A percentile compares a stretch with the other conserved stretches of the same genome.
These are phyloP conservation scores for Plasmodium adleri DNA, from an alignment of 169 alveolate genomes.

Conservation along the genomic window DNA sequence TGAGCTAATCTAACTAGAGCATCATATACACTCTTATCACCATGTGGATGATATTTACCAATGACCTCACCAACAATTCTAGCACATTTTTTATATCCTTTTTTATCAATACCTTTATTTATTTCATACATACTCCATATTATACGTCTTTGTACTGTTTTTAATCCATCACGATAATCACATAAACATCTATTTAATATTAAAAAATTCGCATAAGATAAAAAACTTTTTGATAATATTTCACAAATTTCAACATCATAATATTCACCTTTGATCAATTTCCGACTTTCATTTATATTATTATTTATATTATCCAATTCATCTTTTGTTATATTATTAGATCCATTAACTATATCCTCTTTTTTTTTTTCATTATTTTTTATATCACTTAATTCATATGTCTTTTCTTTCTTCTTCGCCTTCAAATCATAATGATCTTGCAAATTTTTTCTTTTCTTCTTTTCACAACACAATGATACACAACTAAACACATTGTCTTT, in stretches of 20 bases:
- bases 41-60: conserved; percentile 91
- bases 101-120: conserved; percentile 47
- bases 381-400: conserved; percentile 1
- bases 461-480: not conserved
- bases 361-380: not conserved
- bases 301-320: conserved; percentile 12
- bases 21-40: conserved; percentile 90
- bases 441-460: not conserved
- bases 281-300: conserved; percentile 4
- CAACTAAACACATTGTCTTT: too few relatives aligned
- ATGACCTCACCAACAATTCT: conserved; percentile 91
- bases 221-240: conserved; percentile 78
- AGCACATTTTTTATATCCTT: conserved; percentile 87
- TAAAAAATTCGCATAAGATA: conserved; percentile 87
- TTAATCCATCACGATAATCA: conserved; percentile 90
- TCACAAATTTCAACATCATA: conserved; percentile 76
- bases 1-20: conserved; percentile 89
- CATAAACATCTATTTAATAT: conserved; percentile 89
- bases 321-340: conserved; percentile 1
- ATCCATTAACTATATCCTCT: not conserved
- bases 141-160: conserved; percentile 89
- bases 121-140: conserved; percentile 90
- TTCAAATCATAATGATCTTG: not conserved
- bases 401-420: not conserved
- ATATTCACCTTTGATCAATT: conserved; percentile 54